These are phyloP conservation scores for Neofusicoccum ribis DNA, from an alignment of 2,329 filamentous ascomycete species.

Conservation along the genomic window DNA sequence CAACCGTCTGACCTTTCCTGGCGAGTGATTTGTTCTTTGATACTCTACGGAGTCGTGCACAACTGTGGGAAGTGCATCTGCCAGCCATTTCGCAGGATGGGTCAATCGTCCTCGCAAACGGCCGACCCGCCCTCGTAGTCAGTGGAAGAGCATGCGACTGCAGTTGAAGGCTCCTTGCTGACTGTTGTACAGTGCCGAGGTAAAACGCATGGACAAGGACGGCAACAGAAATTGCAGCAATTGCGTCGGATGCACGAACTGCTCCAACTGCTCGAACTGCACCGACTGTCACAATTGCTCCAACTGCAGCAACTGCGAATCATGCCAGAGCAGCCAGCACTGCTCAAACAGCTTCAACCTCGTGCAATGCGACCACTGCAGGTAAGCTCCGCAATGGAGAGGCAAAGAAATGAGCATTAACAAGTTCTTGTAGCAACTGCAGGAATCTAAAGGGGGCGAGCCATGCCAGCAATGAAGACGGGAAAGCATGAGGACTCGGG, in stretches of 20 bases:
- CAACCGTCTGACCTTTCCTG: too few relatives aligned
- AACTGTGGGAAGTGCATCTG: too few relatives aligned
- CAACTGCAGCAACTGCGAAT: neutral
- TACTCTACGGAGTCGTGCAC: too few relatives aligned
- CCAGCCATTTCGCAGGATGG: neutral
- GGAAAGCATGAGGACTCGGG: neutral
- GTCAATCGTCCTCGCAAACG: neutral
- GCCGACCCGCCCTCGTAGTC: neutral
- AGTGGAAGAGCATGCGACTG: too few relatives aligned
- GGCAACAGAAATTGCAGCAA: conserved; percentile 4
- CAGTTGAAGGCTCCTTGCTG: too few relatives aligned
- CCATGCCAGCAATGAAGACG: conserved; percentile 5
- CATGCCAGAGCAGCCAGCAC: neutral
- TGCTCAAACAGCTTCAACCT: conserved; percentile 3
- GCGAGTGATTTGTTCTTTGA: too few relatives aligned
- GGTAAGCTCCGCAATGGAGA: neutral
- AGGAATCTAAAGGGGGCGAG: conserved; percentile 2
- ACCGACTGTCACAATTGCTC: neutral
- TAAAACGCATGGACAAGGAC: neutral
- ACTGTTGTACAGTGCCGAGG: too few relatives aligned
- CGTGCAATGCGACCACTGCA: neutral
- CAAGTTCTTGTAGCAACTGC: neutral
- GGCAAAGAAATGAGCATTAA: neutral
- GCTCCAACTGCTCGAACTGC: neutral
- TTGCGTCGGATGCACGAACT: neutral